Evolutionary conservation across 306 rosid genomes (phyloP).

Genomic region (Sesbania bispinosa): DNA sequence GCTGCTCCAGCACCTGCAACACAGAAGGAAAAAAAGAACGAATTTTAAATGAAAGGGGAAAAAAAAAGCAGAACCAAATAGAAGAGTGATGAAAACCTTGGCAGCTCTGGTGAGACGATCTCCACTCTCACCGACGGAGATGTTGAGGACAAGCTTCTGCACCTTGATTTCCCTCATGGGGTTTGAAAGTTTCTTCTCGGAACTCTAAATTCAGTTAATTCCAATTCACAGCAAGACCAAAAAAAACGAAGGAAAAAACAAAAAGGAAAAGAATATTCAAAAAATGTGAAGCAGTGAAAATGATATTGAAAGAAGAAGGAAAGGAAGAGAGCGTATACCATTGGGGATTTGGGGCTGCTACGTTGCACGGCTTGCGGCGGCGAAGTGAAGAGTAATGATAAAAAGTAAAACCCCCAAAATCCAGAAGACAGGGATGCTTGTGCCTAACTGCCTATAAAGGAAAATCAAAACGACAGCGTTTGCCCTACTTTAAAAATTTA

Average conservation of each 20-base stretch:
- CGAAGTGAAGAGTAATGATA: no score
- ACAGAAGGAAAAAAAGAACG: neutral
- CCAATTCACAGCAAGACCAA: neutral
- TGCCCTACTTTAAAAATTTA: neutral
- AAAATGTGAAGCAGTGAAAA: neutral
- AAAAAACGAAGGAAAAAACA: neutral
- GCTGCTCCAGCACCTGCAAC: conserved; percentile 69
- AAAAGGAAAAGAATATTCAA: neutral
- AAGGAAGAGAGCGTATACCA: neutral
- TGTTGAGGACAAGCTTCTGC: conserved; percentile 78
- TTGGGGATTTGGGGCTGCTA: no score
- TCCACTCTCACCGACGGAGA: conserved; percentile 81
- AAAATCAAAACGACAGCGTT: neutral
- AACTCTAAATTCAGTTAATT: conserved; percentile 42
- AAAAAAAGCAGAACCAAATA: neutral
- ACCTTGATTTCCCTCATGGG: conserved; percentile 83
- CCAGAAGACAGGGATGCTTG: neutral
- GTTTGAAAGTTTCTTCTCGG: conserved; percentile 70
- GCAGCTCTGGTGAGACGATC: conserved; percentile 86
- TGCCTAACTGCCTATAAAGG: neutral
- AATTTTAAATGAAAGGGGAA: neutral
- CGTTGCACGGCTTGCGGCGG: no score
- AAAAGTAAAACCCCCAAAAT: neutral
- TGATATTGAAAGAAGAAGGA: no score
- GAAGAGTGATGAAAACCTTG: conserved; percentile 35